Evolutionary conservation across 75 land plant genomes (phyloP).

Genomic region (Selaginella tamariscina): DNA sequence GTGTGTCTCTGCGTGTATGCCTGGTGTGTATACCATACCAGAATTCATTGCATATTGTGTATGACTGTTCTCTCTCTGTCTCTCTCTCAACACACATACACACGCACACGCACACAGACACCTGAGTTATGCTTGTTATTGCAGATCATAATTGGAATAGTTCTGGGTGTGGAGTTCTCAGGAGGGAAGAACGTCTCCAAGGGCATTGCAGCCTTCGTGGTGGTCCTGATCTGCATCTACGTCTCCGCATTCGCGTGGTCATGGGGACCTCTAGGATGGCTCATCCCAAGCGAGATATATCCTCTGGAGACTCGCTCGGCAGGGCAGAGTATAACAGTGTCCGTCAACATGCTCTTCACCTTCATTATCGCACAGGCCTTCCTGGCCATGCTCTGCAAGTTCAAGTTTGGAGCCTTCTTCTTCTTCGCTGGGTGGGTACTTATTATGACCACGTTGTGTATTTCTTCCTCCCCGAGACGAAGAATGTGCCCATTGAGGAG

Average conservation of each 20-base stretch:
- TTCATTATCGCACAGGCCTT: constrained; percentile 71
- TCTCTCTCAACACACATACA: too few species aligned
- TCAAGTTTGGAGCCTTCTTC: constrained; percentile 63
- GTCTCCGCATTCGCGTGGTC: constrained; percentile 73
- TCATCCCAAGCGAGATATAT: constrained; percentile 83
- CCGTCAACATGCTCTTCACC: constrained; percentile 72
- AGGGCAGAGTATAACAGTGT: constrained; percentile 68
- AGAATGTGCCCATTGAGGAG: constrained; percentile 73
- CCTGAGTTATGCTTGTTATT: too few species aligned
- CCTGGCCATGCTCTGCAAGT: constrained; percentile 47
- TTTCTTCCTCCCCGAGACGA: constrained; percentile 83
- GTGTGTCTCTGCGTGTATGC: too few species aligned
- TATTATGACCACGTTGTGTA: constrained; percentile 49
- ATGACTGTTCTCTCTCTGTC: too few species aligned
- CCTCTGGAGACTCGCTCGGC: constrained; percentile 82
- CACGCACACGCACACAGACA: too few species aligned
- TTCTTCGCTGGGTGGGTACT: constrained; percentile 54
- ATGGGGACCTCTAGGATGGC: constrained; percentile 86
- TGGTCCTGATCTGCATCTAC: constrained; percentile 41
- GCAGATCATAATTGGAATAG: constrained; percentile 40
- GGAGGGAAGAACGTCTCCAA: constrained; percentile 35
- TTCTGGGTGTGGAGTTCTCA: constrained; percentile 43
- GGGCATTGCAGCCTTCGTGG: constrained; percentile 30
- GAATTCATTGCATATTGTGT: too few species aligned
- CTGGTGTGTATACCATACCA: too few species aligned